Base-by-base conservation (phyloP, 2,329 filamentous ascomycete species). In the Epichloe uncinata region DNA sequence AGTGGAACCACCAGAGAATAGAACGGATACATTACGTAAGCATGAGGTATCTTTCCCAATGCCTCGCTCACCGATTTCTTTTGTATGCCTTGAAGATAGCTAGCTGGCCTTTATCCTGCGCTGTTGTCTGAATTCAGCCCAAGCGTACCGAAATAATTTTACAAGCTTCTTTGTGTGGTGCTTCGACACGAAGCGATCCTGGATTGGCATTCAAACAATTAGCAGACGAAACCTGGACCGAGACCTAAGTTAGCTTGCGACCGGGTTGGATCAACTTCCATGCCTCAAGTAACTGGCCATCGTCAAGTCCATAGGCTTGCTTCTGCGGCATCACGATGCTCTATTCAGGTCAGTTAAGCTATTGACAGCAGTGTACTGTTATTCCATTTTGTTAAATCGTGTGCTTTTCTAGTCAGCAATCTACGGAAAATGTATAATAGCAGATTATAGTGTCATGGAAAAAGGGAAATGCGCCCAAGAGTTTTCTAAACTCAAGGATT, bases 391-490 rank as follows among this genome's bases (percentile, higher is more conserved):
- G 13, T 30, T 45, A 22, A 46, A 12, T n/a, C 4, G 20, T 26
- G 1, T 7, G 18, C 16, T 18, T 40, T 18, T 36, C 35, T 43
- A 97, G 91, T 85, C 87, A 48, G 75, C 87, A 3, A 73, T 79
- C 12, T 98, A 97, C 62, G 93, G 91, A 57, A 90, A 89, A 73
- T 98, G 93, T 64, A 82, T 98, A 55, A 78, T 91, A 47, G 79
- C 81, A 38, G 91, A 97, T 63, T 97, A 95, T 69, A 91, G 91
- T 62, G 80, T 88, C 4, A 80, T 95, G 3, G 79, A 89, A 58
- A 95, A 95, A 63, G 96, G 96, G 63, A 93, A 93, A 73, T 98
- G 93, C 62, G 74, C 76, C 4, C 81, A 80, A 51, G 89, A 96
- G 62, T 97, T 98, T 58, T 72, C 93, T 66, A 81, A 72, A 56